Evolutionary conservation across 163 green algal species (phyloP).

Genomic region (Chlorella variabilis): DNA sequence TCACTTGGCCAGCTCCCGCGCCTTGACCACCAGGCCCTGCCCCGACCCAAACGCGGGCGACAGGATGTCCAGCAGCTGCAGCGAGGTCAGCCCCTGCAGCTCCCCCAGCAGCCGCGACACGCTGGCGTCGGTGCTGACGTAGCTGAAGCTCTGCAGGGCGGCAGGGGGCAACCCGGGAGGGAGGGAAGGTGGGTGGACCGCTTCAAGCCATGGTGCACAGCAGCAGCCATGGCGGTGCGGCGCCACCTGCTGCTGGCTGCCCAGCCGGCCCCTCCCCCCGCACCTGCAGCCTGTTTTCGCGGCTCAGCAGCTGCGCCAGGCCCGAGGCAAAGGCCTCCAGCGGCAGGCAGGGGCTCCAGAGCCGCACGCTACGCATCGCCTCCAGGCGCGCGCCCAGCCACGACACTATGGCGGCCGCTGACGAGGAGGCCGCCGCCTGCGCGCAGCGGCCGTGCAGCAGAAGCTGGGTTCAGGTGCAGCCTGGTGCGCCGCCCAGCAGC

Average conservation of each 20-base stretch:
- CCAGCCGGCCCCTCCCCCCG: background rate
- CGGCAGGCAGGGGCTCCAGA: slow-evolving; percentile 39
- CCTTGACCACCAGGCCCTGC: slow-evolving; percentile 19
- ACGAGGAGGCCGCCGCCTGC: background rate
- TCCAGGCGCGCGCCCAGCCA: slow-evolving; percentile 37
- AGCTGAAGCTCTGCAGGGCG: slow-evolving; percentile 22
- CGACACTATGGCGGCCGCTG: slow-evolving; percentile 9
- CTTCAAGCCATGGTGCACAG: background rate
- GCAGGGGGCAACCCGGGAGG: too few relatives aligned
- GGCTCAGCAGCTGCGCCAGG: slow-evolving; percentile 38
- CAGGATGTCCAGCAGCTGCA: slow-evolving; percentile 43
- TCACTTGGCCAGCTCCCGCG: slow-evolving; percentile 31
- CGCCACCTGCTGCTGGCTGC: background rate
- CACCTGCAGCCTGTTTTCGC: slow-evolving; percentile 34
- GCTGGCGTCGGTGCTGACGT: slow-evolving; percentile 10
- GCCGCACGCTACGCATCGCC: slow-evolving; percentile 40
- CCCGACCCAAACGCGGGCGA: slow-evolving; percentile 17
- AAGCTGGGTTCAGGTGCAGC: too few relatives aligned
- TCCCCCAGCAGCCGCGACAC: slow-evolving; percentile 22
- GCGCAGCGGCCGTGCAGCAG: too few relatives aligned
- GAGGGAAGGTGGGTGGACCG: too few relatives aligned
- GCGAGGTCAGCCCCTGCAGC: slow-evolving; percentile 31
- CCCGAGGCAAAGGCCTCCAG: slow-evolving; percentile 39
- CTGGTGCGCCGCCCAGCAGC: too few relatives aligned
- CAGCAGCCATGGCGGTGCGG: too few relatives aligned